Evolutionary conservation across 495 filamentous ascomycete genomes (phyloP), one percentile per base, ranked within the genome.

Genomic region (Penicillium salamii): DNA sequence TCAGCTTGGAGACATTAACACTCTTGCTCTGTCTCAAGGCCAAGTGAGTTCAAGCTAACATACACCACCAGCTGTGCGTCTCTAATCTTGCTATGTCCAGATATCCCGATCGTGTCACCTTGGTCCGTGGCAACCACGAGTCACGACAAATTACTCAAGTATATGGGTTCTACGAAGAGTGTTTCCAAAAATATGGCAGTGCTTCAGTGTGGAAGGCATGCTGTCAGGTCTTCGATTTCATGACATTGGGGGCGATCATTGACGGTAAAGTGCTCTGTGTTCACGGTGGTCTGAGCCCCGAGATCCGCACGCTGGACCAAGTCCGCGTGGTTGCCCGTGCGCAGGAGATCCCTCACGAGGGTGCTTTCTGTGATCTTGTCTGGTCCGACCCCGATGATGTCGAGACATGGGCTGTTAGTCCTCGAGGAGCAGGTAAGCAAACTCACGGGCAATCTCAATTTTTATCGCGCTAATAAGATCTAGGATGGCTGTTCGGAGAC

Each of bases 311-410:
- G 0, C 78, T 98, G 38, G 93, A 98, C 60, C 93, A 98, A 71
- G 87, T 98, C 55, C 85, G 93, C n/a, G 93, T 98, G 19, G 95
- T 98, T 9, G 93, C 93, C 24, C 80, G 93, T 46, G 93, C 93
- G 0, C 93, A 98, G 60, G 93, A 98, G 67, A 98, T 98, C 54
- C 93, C 93, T 0, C 93, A 98, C 58, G 93, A 97, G 68, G 93
- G 93, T 44, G 93, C 93, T 13, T 98, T 98, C 67, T 98, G 93
- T 61, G 93, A 98, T 69, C 75, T 98, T 41, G 93, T 98, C 6
- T 98, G 93, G 93, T 95, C 89, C 53, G 93, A 98, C 68, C 93
- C 93, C 1, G 93, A 98, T 59, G 93, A 98, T 61, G 90, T 98
- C 45, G 93, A 96, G 53, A 97, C 93, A 2, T 98, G 93, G 93